These are phyloP conservation scores for Eutypella sp. DNA, from an alignment of 2,329 filamentous ascomycete genomes.

Conservation along the genomic window DNA sequence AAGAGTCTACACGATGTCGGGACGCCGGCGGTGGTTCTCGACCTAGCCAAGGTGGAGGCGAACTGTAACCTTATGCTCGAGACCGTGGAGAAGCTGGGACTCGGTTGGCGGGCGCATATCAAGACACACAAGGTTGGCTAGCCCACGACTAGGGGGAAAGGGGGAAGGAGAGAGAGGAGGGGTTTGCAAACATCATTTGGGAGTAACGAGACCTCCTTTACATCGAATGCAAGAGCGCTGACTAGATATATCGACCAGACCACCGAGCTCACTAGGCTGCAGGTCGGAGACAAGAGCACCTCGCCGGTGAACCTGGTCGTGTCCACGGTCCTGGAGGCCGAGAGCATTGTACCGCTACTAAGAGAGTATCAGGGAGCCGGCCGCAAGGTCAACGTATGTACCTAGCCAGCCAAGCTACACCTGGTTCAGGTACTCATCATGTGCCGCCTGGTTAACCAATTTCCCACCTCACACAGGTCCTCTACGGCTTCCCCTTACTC, in stretches of 20 bases:
- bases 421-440: not conserved
- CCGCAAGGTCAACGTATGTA: constrained; percentile 53
- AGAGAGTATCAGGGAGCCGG: constrained; percentile 50
- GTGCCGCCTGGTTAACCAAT: not conserved
- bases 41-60: constrained; percentile 57
- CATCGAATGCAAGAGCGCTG: too few relatives aligned
- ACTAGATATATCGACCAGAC: constrained; percentile 44
- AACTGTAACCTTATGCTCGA: constrained; percentile 71
- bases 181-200: too few relatives aligned
- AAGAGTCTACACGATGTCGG: constrained; percentile 55
- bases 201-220: too few relatives aligned
- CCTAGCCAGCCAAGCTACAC: not conserved
- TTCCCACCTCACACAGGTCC: constrained; percentile 38
- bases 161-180: not conserved
- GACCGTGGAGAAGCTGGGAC: constrained; percentile 50
- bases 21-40: constrained; percentile 64
- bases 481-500: constrained; percentile 68
- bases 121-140: constrained; percentile 72
- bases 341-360: constrained; percentile 58
- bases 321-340: constrained; percentile 70
- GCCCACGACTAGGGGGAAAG: constrained; percentile 6
- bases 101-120: constrained; percentile 71
- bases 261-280: constrained; percentile 58
- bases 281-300: constrained; percentile 55
- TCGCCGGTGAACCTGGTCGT: constrained; percentile 58